A percentile compares a stretch with the other conserved stretches of the same genome.
Conservation (phyloP, 805 yeast species). For the Ogataea neopini region DNA sequence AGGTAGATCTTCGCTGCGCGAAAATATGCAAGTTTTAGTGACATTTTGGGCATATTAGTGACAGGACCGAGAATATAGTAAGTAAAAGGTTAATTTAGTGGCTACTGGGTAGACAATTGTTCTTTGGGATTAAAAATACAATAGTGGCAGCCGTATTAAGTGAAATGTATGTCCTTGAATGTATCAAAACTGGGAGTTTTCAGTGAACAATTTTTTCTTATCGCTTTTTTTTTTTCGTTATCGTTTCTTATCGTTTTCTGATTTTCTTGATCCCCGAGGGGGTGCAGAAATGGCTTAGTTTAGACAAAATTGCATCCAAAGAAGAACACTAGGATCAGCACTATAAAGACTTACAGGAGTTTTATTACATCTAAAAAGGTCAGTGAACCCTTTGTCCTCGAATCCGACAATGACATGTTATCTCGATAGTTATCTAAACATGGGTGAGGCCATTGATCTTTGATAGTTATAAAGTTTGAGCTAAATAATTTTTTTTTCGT, state of each 20-base stretch:
- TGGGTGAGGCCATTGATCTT: not conserved
- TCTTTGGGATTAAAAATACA: no score
- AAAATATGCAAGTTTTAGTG: conserved; percentile 2
- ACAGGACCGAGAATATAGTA: not conserved
- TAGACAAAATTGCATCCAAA: not conserved
- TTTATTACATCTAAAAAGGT: not conserved
- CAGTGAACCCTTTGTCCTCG: not conserved
- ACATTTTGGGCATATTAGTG: not conserved
- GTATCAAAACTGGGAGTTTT: no score
- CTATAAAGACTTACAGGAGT: not conserved
- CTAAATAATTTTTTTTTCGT: not conserved
- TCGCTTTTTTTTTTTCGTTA: not conserved
- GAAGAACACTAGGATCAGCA: not conserved
- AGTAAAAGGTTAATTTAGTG: no score
- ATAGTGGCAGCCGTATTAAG: no score
- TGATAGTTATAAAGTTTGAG: not conserved
- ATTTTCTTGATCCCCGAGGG: not conserved
- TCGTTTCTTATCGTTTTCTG: no score
- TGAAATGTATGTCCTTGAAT: no score
- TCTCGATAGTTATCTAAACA: not conserved
- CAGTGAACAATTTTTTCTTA: no score
- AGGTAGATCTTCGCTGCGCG: conserved; percentile 6
- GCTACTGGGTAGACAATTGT: no score
- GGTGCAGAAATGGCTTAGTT: not conserved
- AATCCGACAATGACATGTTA: not conserved